Evolutionary conservation across 371 early-diverging fungal genomes (phyloP).

Genomic region (Rhizopus delemar): DNA sequence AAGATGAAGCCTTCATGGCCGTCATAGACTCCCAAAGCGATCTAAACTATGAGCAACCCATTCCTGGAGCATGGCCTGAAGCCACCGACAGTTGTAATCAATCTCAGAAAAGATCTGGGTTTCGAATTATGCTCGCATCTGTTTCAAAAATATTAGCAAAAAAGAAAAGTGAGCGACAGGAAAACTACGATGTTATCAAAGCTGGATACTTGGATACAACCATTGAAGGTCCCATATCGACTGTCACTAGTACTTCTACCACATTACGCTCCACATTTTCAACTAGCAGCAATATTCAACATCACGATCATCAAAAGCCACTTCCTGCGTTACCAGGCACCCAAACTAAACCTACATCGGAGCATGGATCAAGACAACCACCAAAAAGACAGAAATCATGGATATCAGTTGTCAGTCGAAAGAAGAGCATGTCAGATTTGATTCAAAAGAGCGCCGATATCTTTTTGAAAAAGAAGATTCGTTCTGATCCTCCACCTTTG

Average conservation of each 20-base stretch:
- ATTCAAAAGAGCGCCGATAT: conserved; percentile 26
- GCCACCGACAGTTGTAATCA: background rate
- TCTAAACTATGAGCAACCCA: background rate
- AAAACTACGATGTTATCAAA: conserved; percentile 21
- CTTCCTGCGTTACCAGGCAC: background rate
- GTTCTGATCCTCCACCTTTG: conserved; percentile 1
- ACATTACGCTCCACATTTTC: conserved; percentile 22
- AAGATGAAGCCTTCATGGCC: conserved; percentile 42
- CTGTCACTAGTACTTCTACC: conserved; percentile 34
- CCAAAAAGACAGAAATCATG: conserved; percentile 25
- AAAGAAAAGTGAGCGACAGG: conserved; percentile 42
- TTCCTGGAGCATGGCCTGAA: conserved; percentile 5
- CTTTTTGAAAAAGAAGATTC: conserved; percentile 3
- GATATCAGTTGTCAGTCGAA: conserved; percentile 17
- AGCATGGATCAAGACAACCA: conserved; percentile 10
- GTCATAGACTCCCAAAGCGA: conserved; percentile 26
- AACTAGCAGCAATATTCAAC: conserved; percentile 11
- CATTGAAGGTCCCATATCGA: conserved; percentile 23
- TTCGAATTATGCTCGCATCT: conserved; percentile 52
- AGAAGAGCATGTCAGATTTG: conserved; percentile 26
- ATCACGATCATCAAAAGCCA: background rate
- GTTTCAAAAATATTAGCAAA: conserved; percentile 53
- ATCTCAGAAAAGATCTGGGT: conserved; percentile 4
- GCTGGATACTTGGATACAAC: conserved; percentile 12
- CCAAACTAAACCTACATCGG: background rate